A percentile compares a stretch with the other conserved stretches of the same genome.
phyloP scores from a whole-genome alignment of 2,329 filamentous ascomycete genomes.

The Stachybotrys elegans region DNA sequence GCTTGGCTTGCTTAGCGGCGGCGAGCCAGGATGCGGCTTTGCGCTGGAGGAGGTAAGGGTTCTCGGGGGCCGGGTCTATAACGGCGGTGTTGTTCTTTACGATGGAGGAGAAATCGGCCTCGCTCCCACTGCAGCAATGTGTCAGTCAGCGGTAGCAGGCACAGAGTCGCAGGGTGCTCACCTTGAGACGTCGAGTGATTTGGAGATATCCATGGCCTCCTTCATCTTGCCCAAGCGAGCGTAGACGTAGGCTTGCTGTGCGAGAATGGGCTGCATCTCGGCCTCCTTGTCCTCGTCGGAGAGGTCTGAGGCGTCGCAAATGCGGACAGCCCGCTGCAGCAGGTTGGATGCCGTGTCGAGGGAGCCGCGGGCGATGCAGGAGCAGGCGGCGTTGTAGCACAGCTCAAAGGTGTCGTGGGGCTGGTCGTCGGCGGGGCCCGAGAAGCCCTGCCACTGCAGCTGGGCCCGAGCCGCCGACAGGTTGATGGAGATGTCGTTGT shows the following conservation, averaged over 20 bases:
- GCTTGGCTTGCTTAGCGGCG: constrained; percentile 52
- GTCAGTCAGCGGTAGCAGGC: neutral
- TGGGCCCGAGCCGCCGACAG: constrained; percentile 67
- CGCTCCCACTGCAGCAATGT: constrained; percentile 48
- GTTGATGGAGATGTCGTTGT: constrained; percentile 74
- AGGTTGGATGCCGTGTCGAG: constrained; percentile 59
- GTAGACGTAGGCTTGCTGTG: constrained; percentile 72
- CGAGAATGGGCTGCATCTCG: constrained; percentile 69
- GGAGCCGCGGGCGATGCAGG: constrained; percentile 64
- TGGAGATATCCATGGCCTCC: constrained; percentile 60
- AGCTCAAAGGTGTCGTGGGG: constrained; percentile 75
- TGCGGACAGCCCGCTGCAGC: constrained; percentile 62
- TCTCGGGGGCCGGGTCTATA: constrained; percentile 38
- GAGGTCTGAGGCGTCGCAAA: constrained; percentile 70
- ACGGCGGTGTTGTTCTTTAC: constrained; percentile 58
- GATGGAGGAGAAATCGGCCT: constrained; percentile 61
- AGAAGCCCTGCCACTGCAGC: constrained; percentile 60
- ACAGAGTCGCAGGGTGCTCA: constrained; percentile 33
- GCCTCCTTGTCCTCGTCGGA: constrained; percentile 67
- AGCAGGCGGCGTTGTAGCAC: constrained; percentile 75
- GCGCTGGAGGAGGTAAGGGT: constrained; percentile 65
- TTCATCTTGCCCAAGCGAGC: constrained; percentile 59
- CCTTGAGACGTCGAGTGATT: constrained; percentile 56
- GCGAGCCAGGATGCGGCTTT: constrained; percentile 50
- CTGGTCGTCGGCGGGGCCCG: constrained; percentile 41